Evolutionary conservation across 805 yeast genomes (phyloP).

Genomic region (Yamadazyma endophytica): DNA sequence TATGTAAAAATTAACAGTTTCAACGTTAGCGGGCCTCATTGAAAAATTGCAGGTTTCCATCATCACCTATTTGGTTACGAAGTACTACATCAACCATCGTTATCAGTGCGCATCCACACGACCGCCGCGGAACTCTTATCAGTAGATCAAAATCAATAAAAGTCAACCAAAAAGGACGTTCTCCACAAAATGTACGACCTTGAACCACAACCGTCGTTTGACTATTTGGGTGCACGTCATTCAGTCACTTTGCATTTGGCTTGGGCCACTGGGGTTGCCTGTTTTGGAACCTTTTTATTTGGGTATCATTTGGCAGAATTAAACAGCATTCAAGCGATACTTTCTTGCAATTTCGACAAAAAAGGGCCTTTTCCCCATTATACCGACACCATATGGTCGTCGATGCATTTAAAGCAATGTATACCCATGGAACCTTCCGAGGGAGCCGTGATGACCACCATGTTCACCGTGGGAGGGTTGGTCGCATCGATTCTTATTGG

Average conservation of each 20-base stretch:
- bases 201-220: conserved; percentile 9
- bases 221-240: conserved; percentile 11
- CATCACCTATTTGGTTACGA: too few species aligned
- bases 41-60: too few species aligned
- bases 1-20: too few species aligned
- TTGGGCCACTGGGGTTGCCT: conserved; percentile 32
- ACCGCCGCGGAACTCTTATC: neutral
- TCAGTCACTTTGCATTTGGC: conserved; percentile 25
- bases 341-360: conserved; percentile 21
- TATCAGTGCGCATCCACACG: neutral
- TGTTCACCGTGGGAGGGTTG: conserved; percentile 36
- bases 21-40: too few species aligned
- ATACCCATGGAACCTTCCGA: conserved; percentile 20
- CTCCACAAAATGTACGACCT: too few species aligned
- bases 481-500: conserved; percentile 27
- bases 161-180: neutral
- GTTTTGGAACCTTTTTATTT: conserved; percentile 34
- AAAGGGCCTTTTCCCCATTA: conserved; percentile 18
- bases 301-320: conserved; percentile 38
- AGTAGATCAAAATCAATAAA: neutral
- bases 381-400: conserved; percentile 24
- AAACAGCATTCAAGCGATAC: conserved; percentile 28
- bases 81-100: too few species aligned
- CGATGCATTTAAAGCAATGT: conserved; percentile 20
- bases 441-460: conserved; percentile 26